Base-by-base conservation (phyloP, 805 yeast genomes). In the Yarrowia sp. region DNA sequence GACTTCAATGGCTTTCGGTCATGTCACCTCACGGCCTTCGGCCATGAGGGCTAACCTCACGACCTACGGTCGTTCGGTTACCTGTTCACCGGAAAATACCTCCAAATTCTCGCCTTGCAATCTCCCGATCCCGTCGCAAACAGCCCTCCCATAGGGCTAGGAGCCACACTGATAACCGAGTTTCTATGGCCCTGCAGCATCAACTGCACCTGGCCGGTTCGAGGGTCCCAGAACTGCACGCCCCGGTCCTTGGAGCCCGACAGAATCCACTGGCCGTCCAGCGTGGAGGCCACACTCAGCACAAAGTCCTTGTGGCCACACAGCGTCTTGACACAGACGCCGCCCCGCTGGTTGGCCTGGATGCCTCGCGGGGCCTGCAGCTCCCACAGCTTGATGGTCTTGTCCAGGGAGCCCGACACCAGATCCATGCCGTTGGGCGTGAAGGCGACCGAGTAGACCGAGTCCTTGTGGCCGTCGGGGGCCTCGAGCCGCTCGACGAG, bases 81-180 rank as follows among this genome's bases (percentile, higher is more conserved):
- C 15, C 53, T 32, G 48, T 59, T 59, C 35, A 63, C 67, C 16
- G 67, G 56, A 12, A 63, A 74, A 70, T 77, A 92, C 78, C 89
- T 86, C 99, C 99, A 94, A 76, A 94, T 90, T 80, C 97, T 87
- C 49, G 98, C 98, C 78, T 93, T 91, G 80, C 97, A 94, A 80
- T 94, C 98, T 78, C 98, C 99, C 79, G 92, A 86, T 69, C 98
- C 98, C 14, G 98, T 93, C 68, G 98, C 98, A 82, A 94, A 95
- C 74, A 91, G 88, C 61, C 96, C 94, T 71, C 91, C 88, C 71
- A 87, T 87, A 73, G 92, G 92, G 32, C 95, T 88, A 26, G 95
- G 97, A 61, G 97, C 92, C 48, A 94, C 98, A 68, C 94, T 88
- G 73, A 94, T 94, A 59, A 95, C 98, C 10, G 97, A 90, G 82